Conservation (phyloP, 164 flowering plant genomes). For the Santalum album region DNA sequence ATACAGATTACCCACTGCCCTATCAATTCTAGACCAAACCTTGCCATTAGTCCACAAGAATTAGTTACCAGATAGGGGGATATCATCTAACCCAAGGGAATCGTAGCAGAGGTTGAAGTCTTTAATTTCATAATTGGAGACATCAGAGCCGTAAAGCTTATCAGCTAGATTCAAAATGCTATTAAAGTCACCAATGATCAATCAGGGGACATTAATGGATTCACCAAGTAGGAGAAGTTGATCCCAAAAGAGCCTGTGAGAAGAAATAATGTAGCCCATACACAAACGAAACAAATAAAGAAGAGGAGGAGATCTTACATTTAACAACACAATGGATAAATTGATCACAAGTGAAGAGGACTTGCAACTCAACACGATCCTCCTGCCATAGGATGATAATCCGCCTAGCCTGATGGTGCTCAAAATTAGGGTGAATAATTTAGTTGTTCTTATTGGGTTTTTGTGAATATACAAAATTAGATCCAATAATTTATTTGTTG, state of each 20-base stretch:
- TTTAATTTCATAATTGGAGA: neutral
- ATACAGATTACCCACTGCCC: neutral
- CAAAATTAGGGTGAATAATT: neutral
- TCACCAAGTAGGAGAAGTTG: neutral
- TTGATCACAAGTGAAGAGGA: no score
- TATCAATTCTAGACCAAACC: neutral
- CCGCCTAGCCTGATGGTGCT: neutral
- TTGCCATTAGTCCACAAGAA: neutral
- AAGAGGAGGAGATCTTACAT: no score
- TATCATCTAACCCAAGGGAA: neutral
- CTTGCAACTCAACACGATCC: neutral
- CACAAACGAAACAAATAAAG: no score
- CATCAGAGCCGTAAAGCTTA: neutral
- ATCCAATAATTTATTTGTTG: no score
- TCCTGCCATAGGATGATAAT: neutral
- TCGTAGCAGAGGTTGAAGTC: neutral
- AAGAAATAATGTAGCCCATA: neutral
- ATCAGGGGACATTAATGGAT: neutral
- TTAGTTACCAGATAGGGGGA: neutral
- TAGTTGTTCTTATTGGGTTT: no score
- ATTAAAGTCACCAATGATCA: neutral
- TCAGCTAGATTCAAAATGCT: neutral
- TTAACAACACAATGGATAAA: no score
- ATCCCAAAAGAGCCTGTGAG: neutral
- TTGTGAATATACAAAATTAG: no score